Conservation (phyloP, 1,139 yeast species). For the Suhomyces guaymorum region DNA sequence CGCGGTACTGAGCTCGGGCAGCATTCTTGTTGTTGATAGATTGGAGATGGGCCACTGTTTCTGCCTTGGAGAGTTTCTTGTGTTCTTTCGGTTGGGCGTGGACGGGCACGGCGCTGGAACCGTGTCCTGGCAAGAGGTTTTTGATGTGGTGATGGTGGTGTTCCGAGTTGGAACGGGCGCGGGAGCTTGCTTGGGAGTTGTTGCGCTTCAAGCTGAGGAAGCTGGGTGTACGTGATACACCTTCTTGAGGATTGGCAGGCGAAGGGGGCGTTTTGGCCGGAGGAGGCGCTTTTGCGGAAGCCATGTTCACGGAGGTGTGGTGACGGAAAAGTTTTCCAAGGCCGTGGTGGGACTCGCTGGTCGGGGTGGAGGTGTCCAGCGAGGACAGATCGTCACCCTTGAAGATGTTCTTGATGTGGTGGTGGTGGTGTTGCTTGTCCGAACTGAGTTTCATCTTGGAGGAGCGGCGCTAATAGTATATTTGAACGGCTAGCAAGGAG, state of each 20-base stretch:
- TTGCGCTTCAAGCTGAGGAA: conserved; percentile 31
- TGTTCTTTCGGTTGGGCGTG: conserved; percentile 15
- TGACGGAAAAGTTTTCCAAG: conserved; percentile 26
- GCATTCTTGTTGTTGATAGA: conserved; percentile 36
- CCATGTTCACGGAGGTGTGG: too few relatives aligned
- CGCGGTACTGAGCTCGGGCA: conserved; percentile 12
- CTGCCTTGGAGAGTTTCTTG: conserved; percentile 37
- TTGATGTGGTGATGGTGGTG: conserved; percentile 8
- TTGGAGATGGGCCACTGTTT: conserved; percentile 42
- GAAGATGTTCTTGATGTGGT: conserved; percentile 19
- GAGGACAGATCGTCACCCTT: conserved; percentile 20
- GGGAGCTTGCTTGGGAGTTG: conserved; percentile 21
- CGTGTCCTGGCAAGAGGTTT: conserved; percentile 9
- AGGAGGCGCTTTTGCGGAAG: conserved; percentile 1
- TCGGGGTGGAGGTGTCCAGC: conserved; percentile 6
- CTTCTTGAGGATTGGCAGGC: background rate
- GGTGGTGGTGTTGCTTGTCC: conserved; percentile 7
- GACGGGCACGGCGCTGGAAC: conserved; percentile 1
- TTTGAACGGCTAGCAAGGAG: conserved; percentile 25
- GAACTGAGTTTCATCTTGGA: conserved; percentile 6
- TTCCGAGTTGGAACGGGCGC: conserved; percentile 10
- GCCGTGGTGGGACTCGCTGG: conserved; percentile 16
- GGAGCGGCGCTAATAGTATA: too few relatives aligned
- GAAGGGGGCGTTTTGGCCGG: background rate
- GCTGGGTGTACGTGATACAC: conserved; percentile 28